phyloP scores from a whole-genome alignment of 129 eudicot species.

The Chrysanthemum lavandulifolium region DNA sequence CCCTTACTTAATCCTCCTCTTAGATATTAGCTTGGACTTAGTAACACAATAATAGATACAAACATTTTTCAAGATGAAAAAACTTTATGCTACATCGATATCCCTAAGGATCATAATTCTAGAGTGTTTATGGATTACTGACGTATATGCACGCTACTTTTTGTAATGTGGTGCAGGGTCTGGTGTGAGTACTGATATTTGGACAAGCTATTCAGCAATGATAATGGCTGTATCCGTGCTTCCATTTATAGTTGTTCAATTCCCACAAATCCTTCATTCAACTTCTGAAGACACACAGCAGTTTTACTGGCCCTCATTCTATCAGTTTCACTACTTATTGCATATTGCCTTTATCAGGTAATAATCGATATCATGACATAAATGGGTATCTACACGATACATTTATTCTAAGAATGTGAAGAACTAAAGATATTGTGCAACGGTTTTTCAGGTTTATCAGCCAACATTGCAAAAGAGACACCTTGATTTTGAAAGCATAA shows the following conservation, averaged over 20 bases:
- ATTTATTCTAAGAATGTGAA: neutral
- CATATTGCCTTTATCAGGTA: conserved; percentile 70
- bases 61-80: too few species aligned
- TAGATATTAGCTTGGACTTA: too few species aligned
- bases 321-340: conserved; percentile 44
- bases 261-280: conserved; percentile 39
- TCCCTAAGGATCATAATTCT: neutral
- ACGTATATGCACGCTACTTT: neutral
- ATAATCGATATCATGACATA: neutral
- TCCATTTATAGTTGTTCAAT: conserved; percentile 57
- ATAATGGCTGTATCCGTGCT: conserved; percentile 67
- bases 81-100: too few species aligned
- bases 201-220: conserved; percentile 66
- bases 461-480: conserved; percentile 57
- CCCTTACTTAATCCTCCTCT: too few species aligned
- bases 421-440: neutral
- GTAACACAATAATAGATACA: too few species aligned
- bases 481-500: conserved; percentile 70
- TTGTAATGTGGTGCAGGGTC: conserved; percentile 28
- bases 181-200: conserved; percentile 59
- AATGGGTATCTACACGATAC: neutral
- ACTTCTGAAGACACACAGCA: conserved; percentile 45
- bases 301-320: conserved; percentile 58
- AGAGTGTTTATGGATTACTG: neutral
- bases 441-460: conserved; percentile 42